Percentiles rank a stretch among this genome's conserved stretches.
phyloP scores from a whole-genome alignment of 208 protist genomes.

The Balamuthia mandrillaris region DNA sequence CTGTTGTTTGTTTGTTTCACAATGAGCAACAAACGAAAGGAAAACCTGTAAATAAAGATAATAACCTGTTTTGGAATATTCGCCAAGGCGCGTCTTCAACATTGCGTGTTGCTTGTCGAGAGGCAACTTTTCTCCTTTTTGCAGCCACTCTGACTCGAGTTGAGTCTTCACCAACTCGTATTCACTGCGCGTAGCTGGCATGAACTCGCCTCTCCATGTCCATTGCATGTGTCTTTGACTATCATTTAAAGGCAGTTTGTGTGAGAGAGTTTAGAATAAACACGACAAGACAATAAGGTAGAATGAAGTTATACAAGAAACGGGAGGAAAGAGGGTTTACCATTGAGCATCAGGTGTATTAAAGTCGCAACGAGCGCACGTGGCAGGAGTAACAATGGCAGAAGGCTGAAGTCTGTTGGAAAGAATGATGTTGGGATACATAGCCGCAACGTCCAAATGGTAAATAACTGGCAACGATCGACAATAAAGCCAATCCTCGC shows the following conservation, averaged over 20 bases:
- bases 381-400: slow-evolving; percentile 86
- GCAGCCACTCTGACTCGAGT: slow-evolving; percentile 91
- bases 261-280: neutral
- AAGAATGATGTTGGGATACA: slow-evolving; percentile 99
- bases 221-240: slow-evolving; percentile 97
- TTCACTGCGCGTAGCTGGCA: slow-evolving; percentile 89
- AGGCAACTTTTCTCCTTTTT: neutral
- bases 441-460: slow-evolving; percentile 99
- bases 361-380: slow-evolving; percentile 94
- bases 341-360: slow-evolving; percentile 85
- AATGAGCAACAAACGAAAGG: neutral
- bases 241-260: slow-evolving; percentile 14
- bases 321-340: neutral
- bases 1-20: slow-evolving; percentile 69
- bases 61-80: slow-evolving; percentile 81
- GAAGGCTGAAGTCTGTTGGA: slow-evolving; percentile 95
- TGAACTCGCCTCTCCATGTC: slow-evolving; percentile 96
- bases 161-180: slow-evolving; percentile 91
- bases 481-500: slow-evolving; percentile 48
- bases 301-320: neutral
- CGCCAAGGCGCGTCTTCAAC: slow-evolving; percentile 90
- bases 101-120: slow-evolving; percentile 79
- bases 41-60: no score
- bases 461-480: slow-evolving; percentile 93
- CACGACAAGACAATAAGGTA: neutral